These are phyloP conservation scores for Boletus fagicola DNA, from an alignment of 768 basidiomycete genomes.

Conservation along the genomic window DNA sequence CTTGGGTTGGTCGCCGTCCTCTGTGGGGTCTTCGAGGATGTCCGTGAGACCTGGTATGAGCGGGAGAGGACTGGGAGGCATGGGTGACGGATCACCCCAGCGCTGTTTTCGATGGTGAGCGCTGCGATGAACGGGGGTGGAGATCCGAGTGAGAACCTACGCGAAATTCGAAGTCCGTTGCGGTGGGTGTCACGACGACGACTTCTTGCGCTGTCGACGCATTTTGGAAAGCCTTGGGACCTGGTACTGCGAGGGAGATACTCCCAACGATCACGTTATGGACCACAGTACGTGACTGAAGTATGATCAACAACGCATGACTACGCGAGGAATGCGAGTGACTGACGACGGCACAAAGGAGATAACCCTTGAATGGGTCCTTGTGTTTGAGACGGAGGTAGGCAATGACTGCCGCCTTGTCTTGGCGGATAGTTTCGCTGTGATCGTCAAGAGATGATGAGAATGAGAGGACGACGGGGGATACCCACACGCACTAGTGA, in stretches of 20 bases:
- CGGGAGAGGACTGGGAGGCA: conserved; percentile 50
- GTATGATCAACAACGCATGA: conserved; percentile 5
- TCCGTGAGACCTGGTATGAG: conserved; percentile 22
- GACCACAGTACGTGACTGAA: conserved; percentile 61
- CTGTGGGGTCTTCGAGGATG: conserved; percentile 6
- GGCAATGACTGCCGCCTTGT: conserved; percentile 76
- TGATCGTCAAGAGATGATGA: background rate
- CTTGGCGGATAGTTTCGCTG: conserved; percentile 73
- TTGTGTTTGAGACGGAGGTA: conserved; percentile 81
- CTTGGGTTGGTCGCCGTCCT: conserved; percentile 6
- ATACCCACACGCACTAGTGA: conserved; percentile 53
- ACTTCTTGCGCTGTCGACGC: conserved; percentile 84
- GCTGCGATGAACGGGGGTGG: conserved; percentile 2
- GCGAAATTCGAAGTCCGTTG: conserved; percentile 51
- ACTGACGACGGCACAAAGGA: conserved; percentile 73
- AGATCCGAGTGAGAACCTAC: conserved; percentile 34
- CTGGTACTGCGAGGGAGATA: conserved; percentile 74
- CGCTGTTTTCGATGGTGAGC: conserved; percentile 40
- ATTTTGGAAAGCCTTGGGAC: conserved; percentile 73
- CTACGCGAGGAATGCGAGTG: background rate
- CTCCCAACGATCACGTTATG: conserved; percentile 75
- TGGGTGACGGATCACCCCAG: conserved; percentile 68
- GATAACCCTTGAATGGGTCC: conserved; percentile 71
- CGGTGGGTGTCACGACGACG: conserved; percentile 63
- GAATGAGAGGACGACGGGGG: background rate